Base-by-base conservation (phyloP, 768 basidiomycete species). In the Omphalotus guepiniiformis region DNA sequence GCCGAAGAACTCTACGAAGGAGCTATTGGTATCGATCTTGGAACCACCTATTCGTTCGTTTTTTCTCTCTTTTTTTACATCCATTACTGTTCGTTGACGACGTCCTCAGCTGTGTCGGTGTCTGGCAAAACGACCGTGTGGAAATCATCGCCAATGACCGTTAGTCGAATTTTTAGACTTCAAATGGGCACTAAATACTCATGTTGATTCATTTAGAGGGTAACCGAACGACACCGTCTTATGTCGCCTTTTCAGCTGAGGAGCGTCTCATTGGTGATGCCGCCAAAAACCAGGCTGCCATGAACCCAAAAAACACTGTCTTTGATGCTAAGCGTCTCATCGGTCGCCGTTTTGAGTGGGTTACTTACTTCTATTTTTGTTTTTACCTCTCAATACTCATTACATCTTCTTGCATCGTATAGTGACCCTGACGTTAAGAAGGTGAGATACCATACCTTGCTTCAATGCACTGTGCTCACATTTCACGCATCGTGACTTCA, bases 101-200 rank as follows among this genome's bases (percentile, higher is more conserved):
- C 23, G 12, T 58, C 43, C 60, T 29, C 58, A 95, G 93, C 39
- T 98, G 94, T 68, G 95, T 97, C 59, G 95, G 93, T 76, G 93
- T 98, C 63, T 97, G 94, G 94, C 92, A 95, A 80, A 93, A 96
- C 71, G 95, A 98, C 81, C 93, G 95, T 62, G 94, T 98, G 61
- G 94, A 98, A 71, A 97, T 97, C 76, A 97, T 97, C 66, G 87
- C 91, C 74, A 93, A 93, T 62, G 91, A 93, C 79, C 91, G 88
- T 91, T 58, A 69, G 88, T 75, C 44, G 12, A 29, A 36, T 47
- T 48, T 44, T 45, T 8, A 41, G 25, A 18, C 29, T 22, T n/a
- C n/a, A n/a, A 30, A 0, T 27, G 27, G 19, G 2, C 42, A 21
- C 18, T 45, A n/a, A 43, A 36, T 38, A 47, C 38, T 46, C 53